phyloP scores from a whole-genome alignment of 1,284 basidiomycete genomes.

The Gymnopus androsaceus region DNA sequence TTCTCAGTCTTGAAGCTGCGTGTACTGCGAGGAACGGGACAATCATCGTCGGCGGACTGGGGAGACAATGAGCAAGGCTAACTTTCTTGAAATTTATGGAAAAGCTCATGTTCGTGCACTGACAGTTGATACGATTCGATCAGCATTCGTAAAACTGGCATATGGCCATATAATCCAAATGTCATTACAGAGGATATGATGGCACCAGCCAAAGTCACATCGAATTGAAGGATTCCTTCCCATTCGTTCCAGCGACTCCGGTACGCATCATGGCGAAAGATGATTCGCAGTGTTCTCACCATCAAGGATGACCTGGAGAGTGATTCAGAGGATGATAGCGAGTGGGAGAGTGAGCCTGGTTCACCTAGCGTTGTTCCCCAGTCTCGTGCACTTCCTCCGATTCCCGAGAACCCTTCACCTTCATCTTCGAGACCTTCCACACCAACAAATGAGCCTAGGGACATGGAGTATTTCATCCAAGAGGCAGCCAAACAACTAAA shows the following conservation, averaged over 20 bases:
- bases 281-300: not conserved
- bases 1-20: conserved; percentile 30
- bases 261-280: conserved; percentile 1
- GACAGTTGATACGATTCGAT: conserved; percentile 31
- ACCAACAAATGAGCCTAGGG: no score
- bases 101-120: conserved; percentile 33
- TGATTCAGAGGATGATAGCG: not conserved
- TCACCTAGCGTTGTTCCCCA: not conserved
- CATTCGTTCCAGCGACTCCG: not conserved
- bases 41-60: not conserved
- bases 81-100: conserved; percentile 38
- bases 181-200: conserved; percentile 36
- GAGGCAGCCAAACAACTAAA: not conserved
- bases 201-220: conserved; percentile 29
- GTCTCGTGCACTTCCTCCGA: no score
- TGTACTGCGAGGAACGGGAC: not conserved
- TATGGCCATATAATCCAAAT: conserved; percentile 34
- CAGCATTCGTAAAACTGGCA: conserved; percentile 41
- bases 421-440: no score
- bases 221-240: not conserved
- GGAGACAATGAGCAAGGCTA: conserved; percentile 28
- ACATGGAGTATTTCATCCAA: not conserved
- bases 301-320: not conserved
- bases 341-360: not conserved
- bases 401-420: no score